Conservation (phyloP, 73 alveolate genomes). For the Tetrahymena malaccensis region DNA sequence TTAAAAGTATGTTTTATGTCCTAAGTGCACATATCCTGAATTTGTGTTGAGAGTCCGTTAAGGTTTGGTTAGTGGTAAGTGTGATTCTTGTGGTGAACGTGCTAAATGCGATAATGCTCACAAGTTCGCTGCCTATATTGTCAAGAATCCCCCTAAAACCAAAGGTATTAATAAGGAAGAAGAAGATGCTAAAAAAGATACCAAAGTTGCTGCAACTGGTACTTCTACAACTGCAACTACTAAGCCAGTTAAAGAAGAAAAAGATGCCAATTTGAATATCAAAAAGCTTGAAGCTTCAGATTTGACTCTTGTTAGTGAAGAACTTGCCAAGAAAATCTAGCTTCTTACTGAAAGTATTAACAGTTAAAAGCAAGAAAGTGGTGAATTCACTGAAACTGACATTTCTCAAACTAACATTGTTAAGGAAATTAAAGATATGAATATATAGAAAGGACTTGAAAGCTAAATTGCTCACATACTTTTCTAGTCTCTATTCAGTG, state of each 20-base stretch:
- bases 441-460: neutral
- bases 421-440: conserved; percentile 16
- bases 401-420: conserved; percentile 5
- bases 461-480: conserved; percentile 9
- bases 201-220: neutral
- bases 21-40: conserved; percentile 77
- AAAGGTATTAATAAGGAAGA: conserved; percentile 39
- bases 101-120: conserved; percentile 64
- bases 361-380: conserved; percentile 2
- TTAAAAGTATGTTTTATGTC: conserved; percentile 70
- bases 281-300: conserved; percentile 21
- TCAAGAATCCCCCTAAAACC: conserved; percentile 44
- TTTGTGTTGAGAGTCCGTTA: conserved; percentile 47
- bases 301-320: conserved; percentile 3
- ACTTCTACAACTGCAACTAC: neutral
- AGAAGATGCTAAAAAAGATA: conserved; percentile 21
- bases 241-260: neutral
- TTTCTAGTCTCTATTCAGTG: conserved; percentile 20
- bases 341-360: neutral
- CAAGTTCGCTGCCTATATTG: conserved; percentile 55
- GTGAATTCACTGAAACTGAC: neutral
- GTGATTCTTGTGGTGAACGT: conserved; percentile 77
- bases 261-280: conserved; percentile 7
- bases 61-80: conserved; percentile 45
- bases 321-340: neutral